Percentiles rank a stretch among this genome's conserved stretches.
Evolutionary conservation across 148 eudicot genomes (phyloP).

Genomic region (Rhododendron vialii): DNA sequence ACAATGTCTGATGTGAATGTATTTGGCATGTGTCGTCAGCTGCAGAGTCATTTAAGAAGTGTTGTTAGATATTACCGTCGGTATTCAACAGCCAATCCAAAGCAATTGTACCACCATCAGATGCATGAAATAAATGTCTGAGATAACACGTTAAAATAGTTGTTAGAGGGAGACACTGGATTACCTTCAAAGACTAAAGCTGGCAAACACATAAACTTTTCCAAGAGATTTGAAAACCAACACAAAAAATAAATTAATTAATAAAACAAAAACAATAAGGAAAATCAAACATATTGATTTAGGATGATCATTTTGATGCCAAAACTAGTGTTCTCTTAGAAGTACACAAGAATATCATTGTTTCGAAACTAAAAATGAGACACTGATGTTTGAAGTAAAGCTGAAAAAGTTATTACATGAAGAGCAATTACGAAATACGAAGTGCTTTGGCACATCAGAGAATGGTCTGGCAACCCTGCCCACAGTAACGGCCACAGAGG

Average conservation of each 20-base stretch:
- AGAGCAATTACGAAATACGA: not conserved
- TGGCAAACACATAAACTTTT: not conserved
- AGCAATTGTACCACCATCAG: constrained; percentile 91
- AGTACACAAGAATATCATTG: not conserved
- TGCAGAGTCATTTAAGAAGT: not conserved
- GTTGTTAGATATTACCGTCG: constrained; percentile 48
- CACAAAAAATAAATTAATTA: not conserved
- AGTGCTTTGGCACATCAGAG: not conserved
- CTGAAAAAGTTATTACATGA: not conserved
- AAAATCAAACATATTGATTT: not conserved
- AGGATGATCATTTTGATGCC: not conserved
- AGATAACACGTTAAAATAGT: constrained; percentile 9
- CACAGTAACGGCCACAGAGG: not conserved
- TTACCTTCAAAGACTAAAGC: not conserved
- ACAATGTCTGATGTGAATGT: not conserved
- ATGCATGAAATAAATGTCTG: constrained; percentile 72
- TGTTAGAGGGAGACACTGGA: constrained; percentile 3
- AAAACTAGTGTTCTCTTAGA: not conserved
- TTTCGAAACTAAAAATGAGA: not conserved
- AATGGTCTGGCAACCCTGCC: not conserved
- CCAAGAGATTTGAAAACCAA: not conserved
- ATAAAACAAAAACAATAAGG: not conserved
- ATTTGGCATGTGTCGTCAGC: not conserved
- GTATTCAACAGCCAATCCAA: constrained; percentile 82
- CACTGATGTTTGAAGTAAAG: not conserved